Evolutionary conservation across 2,329 filamentous ascomycete genomes (phyloP).

Genomic region (Tolypocladium guangdongense): DNA sequence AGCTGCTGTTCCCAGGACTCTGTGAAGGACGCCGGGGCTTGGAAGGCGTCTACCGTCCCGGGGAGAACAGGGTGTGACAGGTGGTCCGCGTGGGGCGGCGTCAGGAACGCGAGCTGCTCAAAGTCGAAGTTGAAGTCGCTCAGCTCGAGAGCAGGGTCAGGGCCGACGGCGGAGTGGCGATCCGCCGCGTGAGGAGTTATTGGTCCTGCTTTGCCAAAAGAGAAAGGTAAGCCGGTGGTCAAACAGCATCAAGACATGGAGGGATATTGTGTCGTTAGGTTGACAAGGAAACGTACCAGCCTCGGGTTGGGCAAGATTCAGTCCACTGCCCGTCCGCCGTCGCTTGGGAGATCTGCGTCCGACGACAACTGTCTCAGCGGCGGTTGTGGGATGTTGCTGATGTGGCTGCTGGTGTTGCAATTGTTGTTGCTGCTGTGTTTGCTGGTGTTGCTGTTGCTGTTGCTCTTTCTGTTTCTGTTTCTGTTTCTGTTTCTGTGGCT

Average conservation of each 20-base stretch:
- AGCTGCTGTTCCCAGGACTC: slow-evolving; percentile 13
- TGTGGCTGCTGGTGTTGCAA: slow-evolving; percentile 5
- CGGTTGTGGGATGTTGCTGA: slow-evolving; percentile 1
- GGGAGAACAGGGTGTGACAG: slow-evolving; percentile 18
- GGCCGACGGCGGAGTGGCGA: slow-evolving; percentile 16
- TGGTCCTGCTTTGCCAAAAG: slow-evolving; percentile 14
- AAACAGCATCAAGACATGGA: slow-evolving; percentile 9
- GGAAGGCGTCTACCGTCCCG: slow-evolving; percentile 5
- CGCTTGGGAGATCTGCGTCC: slow-evolving; percentile 25
- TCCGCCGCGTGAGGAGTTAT: slow-evolving; percentile 15
- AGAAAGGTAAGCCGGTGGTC: slow-evolving; percentile 8
- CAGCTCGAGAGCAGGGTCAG: slow-evolving; percentile 17
- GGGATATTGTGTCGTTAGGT: neutral
- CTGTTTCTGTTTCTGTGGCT: too few species aligned
- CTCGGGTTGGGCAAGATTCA: slow-evolving; percentile 21
- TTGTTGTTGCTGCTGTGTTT: slow-evolving; percentile 4
- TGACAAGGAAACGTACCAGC: slow-evolving; percentile 19
- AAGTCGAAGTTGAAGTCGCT: slow-evolving; percentile 25
- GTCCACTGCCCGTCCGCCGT: slow-evolving; percentile 22
- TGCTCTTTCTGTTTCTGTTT: too few species aligned
- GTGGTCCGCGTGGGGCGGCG: slow-evolving; percentile 10
- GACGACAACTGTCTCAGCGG: slow-evolving; percentile 6
- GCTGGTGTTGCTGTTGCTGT: slow-evolving; percentile 7
- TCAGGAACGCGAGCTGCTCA: slow-evolving; percentile 20
- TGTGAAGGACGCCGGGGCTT: slow-evolving; percentile 9